Base-by-base conservation (phyloP, 129 eudicot species). In the Erigeron canadensis region DNA sequence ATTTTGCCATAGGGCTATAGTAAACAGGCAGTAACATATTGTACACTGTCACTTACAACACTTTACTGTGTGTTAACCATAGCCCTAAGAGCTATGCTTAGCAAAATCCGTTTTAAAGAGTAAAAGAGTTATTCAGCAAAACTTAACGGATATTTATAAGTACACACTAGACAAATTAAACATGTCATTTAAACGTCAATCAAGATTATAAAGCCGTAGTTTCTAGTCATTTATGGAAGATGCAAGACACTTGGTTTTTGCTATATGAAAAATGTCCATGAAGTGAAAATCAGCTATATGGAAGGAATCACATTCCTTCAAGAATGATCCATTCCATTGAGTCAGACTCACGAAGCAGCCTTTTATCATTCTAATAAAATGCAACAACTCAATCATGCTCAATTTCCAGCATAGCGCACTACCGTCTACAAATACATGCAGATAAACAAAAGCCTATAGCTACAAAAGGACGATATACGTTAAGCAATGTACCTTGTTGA, bases 401-500 rank as follows among this genome's bases (percentile, higher is more conserved):
- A 6, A 0, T 6, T 53, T 53, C 58, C 58, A 53, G 3, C 18
- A 53, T 7, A 22, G 4, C 22, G 16, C 23, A 21, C 58, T n/a
- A 17, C 58, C 8, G n/a, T n/a, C n/a, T n/a, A n/a, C n/a, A n/a
- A 53, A 1, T 6, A 53, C 16, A 53, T 50, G 58, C 8, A 18
- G 58, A 19, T n/a, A 4, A 53, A 17, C 23, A 16, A 53, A 53
- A 53, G 58, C 58, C 23, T 7, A 53, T 53, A 50, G 43, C 43
- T 46, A 62, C 37, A n/a, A 18, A 15, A 50, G n/a, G 19, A 34
- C 55, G 16, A 15, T 5, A 45, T 45, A 69, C 5, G n/a, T 41
- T 48, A 63, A 54, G 2, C 34, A 46, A 72, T 12, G 69, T 86
- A 94, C 99, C 99, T 94, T 94, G 99, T 84, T 86, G 99, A 79